Evolutionary conservation across 2,329 filamentous ascomycete genomes (phyloP), one percentile per base, ranked within the genome.

Genomic region (Diaporthe helianthi): DNA sequence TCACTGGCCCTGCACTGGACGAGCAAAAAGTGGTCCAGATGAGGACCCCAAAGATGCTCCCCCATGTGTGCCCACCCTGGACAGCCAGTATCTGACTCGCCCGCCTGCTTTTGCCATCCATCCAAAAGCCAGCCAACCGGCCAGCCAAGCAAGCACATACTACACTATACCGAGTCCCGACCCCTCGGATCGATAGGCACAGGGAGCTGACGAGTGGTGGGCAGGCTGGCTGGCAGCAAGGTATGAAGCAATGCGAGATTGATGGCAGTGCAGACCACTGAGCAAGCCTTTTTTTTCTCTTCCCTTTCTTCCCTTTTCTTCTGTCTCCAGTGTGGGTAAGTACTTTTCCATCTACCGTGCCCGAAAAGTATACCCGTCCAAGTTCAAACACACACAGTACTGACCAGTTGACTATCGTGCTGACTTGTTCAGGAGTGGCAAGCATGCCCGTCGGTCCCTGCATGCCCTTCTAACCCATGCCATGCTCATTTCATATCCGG

Each of bases 71-170:
- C 29, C 26, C 44, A n/a, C n/a, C n/a, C n/a, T n/a, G n/a, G n/a
- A n/a, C n/a, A n/a, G n/a, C n/a, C n/a, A 63, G 29, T 29, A 63
- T 63, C 58, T 63, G 58, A 63, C 58, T 63, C 58, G 58, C 58
- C 58, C 58, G 58, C 58, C 58, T 49, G 13, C 4, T 17, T 7
- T 49, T 44, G 44, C 58, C 58, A 47, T 29, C 26, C 41, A 47
- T 3, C n/a, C n/a, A n/a, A n/a, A n/a, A n/a, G n/a, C n/a, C 31
- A 22, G 54, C 17, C 36, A 29, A 22, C 31, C 33, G 2, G 5
- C 9, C 24, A 60, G 38, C 55, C 38, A 61, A 31, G 26, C 33
- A n/a, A n/a, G n/a, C n/a, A n/a, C n/a, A n/a, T n/a, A n/a, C n/a
- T n/a, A n/a, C n/a, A 22, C 24, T 47, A 26, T 47, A 46, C 58